A percentile compares a stretch with the other conserved stretches of the same genome.
Conservation (phyloP, 1,139 yeast genomes). For the Chernovozyma sophiae-reginae region DNA sequence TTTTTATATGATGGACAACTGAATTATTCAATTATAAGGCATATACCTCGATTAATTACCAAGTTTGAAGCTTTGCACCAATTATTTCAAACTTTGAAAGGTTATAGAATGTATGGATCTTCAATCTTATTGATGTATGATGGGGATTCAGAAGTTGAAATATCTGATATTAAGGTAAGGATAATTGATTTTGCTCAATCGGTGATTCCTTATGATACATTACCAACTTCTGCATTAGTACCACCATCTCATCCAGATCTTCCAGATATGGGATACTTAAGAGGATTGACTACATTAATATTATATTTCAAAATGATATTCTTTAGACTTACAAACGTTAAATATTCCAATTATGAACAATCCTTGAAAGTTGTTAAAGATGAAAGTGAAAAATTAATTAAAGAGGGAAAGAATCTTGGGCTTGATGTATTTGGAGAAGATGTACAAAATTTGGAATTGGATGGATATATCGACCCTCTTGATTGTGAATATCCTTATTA, state of each 20-base stretch:
- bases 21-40: conserved; percentile 56
- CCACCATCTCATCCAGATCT: conserved; percentile 66
- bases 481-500: conserved; percentile 20
- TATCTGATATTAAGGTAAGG: conserved; percentile 48
- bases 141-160: conserved; percentile 33
- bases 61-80: conserved; percentile 56
- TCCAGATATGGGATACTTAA: conserved; percentile 79
- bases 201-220: conserved; percentile 59
- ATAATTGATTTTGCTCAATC: conserved; percentile 96
- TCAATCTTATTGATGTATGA: conserved; percentile 87
- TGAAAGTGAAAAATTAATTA: conserved; percentile 11
- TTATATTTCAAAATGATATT: conserved; percentile 58
- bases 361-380: conserved; percentile 22
- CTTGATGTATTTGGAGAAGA: conserved; percentile 44
- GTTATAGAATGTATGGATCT: conserved; percentile 92
- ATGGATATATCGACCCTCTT: conserved; percentile 19
- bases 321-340: conserved; percentile 36
- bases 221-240: conserved; percentile 16
- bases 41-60: conserved; percentile 62
- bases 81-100: conserved; percentile 54
- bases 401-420: conserved; percentile 28
- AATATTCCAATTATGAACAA: conserved; percentile 14
- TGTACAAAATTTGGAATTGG: conserved; percentile 13
- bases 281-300: conserved; percentile 70
- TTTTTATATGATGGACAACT: conserved; percentile 74